Evolutionary conservation across 495 filamentous ascomycete species (phyloP).

Genomic region (Daldinia decipiens): DNA sequence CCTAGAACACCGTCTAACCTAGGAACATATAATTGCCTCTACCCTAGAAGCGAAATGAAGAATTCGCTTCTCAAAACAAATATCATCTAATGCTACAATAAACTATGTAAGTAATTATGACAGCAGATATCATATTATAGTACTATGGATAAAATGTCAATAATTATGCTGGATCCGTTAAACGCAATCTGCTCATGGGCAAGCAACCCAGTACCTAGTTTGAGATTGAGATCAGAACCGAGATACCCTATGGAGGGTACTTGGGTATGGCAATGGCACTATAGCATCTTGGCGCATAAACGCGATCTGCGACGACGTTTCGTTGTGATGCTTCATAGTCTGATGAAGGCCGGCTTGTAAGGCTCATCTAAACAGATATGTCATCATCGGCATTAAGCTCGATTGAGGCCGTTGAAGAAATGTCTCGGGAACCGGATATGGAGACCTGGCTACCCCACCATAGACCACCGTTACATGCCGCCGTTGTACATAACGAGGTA

Average conservation of each 20-base stretch:
- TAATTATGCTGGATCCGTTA: background rate
- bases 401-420: slow-evolving; percentile 18
- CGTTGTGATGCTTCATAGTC: slow-evolving; percentile 21
- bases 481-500: slow-evolving; percentile 24
- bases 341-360: slow-evolving; percentile 18
- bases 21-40: background rate
- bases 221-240: background rate
- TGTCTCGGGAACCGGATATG: slow-evolving; percentile 39
- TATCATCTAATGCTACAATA: background rate
- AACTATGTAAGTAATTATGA: background rate
- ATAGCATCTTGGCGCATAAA: slow-evolving; percentile 38
- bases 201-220: background rate
- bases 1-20: slow-evolving; percentile 10
- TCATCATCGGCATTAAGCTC: slow-evolving; percentile 24
- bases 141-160: background rate
- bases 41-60: slow-evolving; percentile 15
- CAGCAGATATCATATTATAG: background rate
- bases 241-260: background rate
- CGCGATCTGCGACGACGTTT: slow-evolving; percentile 27
- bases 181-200: background rate
- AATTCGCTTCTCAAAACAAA: slow-evolving; percentile 12
- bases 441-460: slow-evolving; percentile 19
- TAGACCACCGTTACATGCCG: slow-evolving; percentile 38
- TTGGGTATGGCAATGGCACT: background rate
- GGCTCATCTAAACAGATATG: slow-evolving; percentile 13